Conservation (phyloP, 1,284 basidiomycete species). For the Porodaedalea pini region DNA sequence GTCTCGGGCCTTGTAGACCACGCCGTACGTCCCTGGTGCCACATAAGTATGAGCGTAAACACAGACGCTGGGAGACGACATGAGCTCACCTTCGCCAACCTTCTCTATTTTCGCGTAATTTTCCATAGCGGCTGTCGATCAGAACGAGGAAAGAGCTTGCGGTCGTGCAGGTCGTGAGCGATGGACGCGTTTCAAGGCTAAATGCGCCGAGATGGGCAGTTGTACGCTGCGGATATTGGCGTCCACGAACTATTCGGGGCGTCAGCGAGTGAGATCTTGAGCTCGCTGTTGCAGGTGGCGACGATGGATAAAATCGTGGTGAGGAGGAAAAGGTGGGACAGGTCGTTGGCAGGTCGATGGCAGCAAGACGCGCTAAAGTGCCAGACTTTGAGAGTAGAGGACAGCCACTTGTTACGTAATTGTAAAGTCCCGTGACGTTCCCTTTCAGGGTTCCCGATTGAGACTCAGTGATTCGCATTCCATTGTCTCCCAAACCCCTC, state of each 20-base stretch:
- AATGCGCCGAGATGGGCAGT: background rate
- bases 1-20: constrained; percentile 92
- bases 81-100: constrained; percentile 50
- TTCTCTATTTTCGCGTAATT: constrained; percentile 40
- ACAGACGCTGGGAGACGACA: constrained; percentile 21
- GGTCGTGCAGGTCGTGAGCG: constrained; percentile 4
- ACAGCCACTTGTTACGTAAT: constrained; percentile 1
- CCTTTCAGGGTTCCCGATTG: constrained; percentile 2
- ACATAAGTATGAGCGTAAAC: constrained; percentile 15
- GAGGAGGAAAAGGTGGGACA: background rate
- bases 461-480: background rate
- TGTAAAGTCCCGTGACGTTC: background rate
- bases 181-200: background rate
- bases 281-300: background rate
- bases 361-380: background rate
- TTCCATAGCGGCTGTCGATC: constrained; percentile 8
- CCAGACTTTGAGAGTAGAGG: background rate
- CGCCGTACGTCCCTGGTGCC: constrained; percentile 89
- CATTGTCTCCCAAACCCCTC: background rate
- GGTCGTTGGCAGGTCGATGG: background rate
- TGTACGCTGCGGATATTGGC: background rate
- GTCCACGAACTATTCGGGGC: background rate
- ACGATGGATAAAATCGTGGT: background rate
- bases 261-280: background rate
- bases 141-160: background rate